Conservation (phyloP, 225 moss, liverwort and hornwort species). For the Antitrichia curtipendula region DNA sequence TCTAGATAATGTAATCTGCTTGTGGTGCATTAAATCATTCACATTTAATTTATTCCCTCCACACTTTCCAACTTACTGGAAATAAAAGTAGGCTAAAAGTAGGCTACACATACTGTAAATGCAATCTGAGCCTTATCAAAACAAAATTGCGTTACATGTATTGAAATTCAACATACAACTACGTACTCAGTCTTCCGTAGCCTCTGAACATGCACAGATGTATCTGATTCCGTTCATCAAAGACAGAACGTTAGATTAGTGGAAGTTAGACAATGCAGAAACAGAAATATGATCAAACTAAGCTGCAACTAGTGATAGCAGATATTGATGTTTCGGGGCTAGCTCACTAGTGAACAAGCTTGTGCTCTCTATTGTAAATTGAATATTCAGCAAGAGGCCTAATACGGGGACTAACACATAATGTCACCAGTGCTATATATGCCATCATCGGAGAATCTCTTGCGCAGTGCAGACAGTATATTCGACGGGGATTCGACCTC, state of each 20-base stretch:
- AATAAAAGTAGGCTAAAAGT: too few species aligned
- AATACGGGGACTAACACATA: too few species aligned
- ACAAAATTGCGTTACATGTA: not conserved
- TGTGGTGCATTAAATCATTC: not conserved
- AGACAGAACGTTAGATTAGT: not conserved
- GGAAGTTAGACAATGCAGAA: not conserved
- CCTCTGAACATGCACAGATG: too few species aligned
- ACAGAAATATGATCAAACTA: not conserved
- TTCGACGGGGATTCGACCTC: constrained; percentile 1
- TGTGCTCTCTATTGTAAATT: not conserved
- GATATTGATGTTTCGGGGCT: not conserved
- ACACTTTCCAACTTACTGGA: not conserved
- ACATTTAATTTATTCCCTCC: not conserved
- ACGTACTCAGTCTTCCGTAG: too few species aligned
- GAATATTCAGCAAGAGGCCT: not conserved
- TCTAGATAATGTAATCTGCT: too few species aligned
- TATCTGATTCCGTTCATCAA: not conserved
- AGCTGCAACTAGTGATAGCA: not conserved
- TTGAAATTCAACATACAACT: not conserved
- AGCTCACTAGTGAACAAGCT: not conserved
- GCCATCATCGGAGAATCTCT: not conserved
- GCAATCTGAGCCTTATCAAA: not conserved
- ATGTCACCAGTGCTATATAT: not conserved
- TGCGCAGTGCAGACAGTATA: not conserved
- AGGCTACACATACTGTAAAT: not conserved